Evolutionary conservation across 2,329 filamentous ascomycete genomes (phyloP).

Genomic region (Penicillium janthinellum): DNA sequence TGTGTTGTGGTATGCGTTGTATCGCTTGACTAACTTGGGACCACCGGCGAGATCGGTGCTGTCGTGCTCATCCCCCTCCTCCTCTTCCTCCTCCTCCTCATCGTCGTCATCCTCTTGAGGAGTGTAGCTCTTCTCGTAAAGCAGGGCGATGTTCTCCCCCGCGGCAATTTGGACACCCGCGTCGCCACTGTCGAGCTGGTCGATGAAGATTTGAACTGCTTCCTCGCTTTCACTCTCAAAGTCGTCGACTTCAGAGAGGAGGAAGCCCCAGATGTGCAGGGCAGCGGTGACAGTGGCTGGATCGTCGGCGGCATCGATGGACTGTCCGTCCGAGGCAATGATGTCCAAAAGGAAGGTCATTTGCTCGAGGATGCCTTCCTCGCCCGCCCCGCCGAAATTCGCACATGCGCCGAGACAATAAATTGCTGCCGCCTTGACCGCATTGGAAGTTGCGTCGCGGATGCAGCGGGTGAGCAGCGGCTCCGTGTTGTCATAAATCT

Average conservation of each 20-base stretch:
- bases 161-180: conserved; percentile 74
- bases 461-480: conserved; percentile 63
- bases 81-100: conserved; percentile 44
- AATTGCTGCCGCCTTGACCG: conserved; percentile 71
- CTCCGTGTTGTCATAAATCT: conserved; percentile 65
- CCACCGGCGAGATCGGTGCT: conserved; percentile 42
- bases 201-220: conserved; percentile 77
- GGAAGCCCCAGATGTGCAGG: conserved; percentile 75
- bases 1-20: conserved; percentile 67
- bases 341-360: conserved; percentile 78
- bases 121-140: conserved; percentile 74
- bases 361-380: conserved; percentile 68
- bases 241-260: conserved; percentile 76
- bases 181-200: conserved; percentile 78
- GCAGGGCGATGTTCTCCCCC: conserved; percentile 76
- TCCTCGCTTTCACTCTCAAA: conserved; percentile 69
- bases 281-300: conserved; percentile 72
- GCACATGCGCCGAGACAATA: conserved; percentile 71
- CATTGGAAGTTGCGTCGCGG: conserved; percentile 65
- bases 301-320: conserved; percentile 70
- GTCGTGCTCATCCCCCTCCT: conserved; percentile 49
- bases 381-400: conserved; percentile 73
- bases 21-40: conserved; percentile 60
- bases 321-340: conserved; percentile 74
- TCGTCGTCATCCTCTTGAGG: conserved; percentile 61